Evolutionary conservation across 345 rosid species (phyloP), one percentile per base, ranked within the genome.

Genomic region (Capsella bursapastoris): DNA sequence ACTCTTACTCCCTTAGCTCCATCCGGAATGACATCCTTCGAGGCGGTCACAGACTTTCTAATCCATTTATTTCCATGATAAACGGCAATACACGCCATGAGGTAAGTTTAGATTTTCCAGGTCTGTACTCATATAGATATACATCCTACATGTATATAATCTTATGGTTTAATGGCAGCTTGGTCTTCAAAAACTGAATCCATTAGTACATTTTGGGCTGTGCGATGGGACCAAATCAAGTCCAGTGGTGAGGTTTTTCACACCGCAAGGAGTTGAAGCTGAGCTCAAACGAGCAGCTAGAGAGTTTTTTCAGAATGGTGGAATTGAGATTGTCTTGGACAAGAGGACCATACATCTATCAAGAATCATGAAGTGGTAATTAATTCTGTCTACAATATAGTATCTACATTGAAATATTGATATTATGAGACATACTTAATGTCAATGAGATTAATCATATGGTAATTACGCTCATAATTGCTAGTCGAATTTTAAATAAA

Each of bases 211-310:
- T 83, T 91, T 90, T 50, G 97, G 99, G 49, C 80, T 86, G 6
- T 95, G 96, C 79, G 83, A 86, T 12, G 99, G 99, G 60, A 81
- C 99, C 35, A 86, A 81, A 67, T 92, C 97, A 34, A 85, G 91
- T 78, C 97, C 99, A 12, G 49, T 74, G 0, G 90, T 90, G 63
- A 86, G 92, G 75, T 95, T 95, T 82, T 95, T 84, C 84, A 83
- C 90, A 15, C 45, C 88, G 2, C 82, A 87, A 72, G 92, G 91
- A 47, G 83, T 92, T 14, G 87, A 85, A 74, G 73, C 84, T 37
- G 93, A 90, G 66, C 82, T 95, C 7, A 89, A 84, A 84, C 51
- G 49, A 63, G 93, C 93, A 13, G 80, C 93, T 4, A 83, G 90
- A 64, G 96, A 90, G 5, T 92, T 83, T 75, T 90, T 95, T 67